Base-by-base conservation (phyloP, 352 stramenopile species). In the Globisporangium polare region DNA sequence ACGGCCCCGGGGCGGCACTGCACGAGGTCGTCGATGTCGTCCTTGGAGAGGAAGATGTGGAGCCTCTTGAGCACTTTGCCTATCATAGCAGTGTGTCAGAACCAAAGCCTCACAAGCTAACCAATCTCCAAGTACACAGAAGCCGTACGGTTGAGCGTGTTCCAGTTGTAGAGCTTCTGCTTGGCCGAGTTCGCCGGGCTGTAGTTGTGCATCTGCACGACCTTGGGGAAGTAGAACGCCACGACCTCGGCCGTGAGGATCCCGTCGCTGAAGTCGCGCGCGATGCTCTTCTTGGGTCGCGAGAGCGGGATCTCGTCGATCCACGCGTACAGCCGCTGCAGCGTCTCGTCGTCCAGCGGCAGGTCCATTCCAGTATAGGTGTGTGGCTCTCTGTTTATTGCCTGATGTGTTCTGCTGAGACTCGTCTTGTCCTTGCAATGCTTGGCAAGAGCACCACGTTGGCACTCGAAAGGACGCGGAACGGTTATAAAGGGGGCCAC, bases 191-290 rank as follows among this genome's bases (percentile, higher is more conserved):
- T 98, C 10, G 93, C 93, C 6, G 92, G 70, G 59, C 83, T 93
- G 81, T 98, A 98, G 75, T 98, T 98, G 77, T 98, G 95, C 73
- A 98, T 87, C 65, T 98, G 89, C 43, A 98, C 95, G 49, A 98
- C 64, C 67, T 97, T 95, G 27, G 95, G 95, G 63, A 98, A 97
- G 76, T 98, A 98, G 65, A 96, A 95, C 12, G 87, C 83, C 26
- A 98, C 74, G n/a, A 98, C 89, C 60, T 98, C 92, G 18, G 90
- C 91, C 29, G 87, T 69, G 35, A 96, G 70, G 41, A 96, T 93
- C 18, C 88, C 95, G 72, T 98, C 95, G 65, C 90, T 98, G 67
- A 98, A 98, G 78, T 98, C 95, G 17, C 95, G 76, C 42, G 90
- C 71, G 58, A 98, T 98, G 71, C 97, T 98, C 62, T 92, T 90